Base-by-base conservation (phyloP, 768 basidiomycete species). In the Collybiopsis luxurians region DNA sequence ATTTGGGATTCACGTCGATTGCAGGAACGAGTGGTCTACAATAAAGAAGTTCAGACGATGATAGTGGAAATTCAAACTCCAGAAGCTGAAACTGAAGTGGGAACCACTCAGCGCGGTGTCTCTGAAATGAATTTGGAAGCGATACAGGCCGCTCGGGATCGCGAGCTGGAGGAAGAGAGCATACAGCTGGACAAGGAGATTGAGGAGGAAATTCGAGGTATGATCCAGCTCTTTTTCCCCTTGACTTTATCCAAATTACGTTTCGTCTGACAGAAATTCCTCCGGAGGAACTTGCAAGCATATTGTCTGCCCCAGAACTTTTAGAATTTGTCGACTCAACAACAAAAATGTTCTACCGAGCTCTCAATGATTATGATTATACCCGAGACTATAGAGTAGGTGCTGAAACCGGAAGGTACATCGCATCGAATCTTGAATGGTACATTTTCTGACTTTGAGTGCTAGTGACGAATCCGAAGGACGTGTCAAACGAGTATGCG, bases 341-440 rank as follows among this genome's bases (percentile, higher is more conserved):
- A 9, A 93, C 92, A 21, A 96, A 96, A 74, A 94, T 98, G 45
- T 84, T 98, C 11, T 93, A 98, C 69, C 80, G 97, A 49, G 97
- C 96, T 21, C 73, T 98, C 59, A 97, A 92, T 66, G 97, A 98
- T 64, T 99, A 99, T 69, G 97, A 99, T 69, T 98, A 98, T 64
- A 92, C 94, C 62, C 86, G 90, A 31, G 97, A 99, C 73, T 99
- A 99, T 67, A 91, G 90, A n/a, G 83, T 95, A 49, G 90, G 89
- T 24, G 77, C 92, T 6, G 93, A 95, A 67, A 81, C 89, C 6
- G 89, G 87, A 63, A 82, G 84, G 95, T 95, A 64, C 66, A 90
- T 42, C 11, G 36, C 52, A 34, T 4, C 38, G 24, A 17, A 21
- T 40, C 39, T 49, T 27, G 3, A 28, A 43, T 19, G 10, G 21